Evolutionary conservation across 345 rosid genomes (phyloP), one percentile per base, ranked within the genome.

Genomic region (Salix exigua): DNA sequence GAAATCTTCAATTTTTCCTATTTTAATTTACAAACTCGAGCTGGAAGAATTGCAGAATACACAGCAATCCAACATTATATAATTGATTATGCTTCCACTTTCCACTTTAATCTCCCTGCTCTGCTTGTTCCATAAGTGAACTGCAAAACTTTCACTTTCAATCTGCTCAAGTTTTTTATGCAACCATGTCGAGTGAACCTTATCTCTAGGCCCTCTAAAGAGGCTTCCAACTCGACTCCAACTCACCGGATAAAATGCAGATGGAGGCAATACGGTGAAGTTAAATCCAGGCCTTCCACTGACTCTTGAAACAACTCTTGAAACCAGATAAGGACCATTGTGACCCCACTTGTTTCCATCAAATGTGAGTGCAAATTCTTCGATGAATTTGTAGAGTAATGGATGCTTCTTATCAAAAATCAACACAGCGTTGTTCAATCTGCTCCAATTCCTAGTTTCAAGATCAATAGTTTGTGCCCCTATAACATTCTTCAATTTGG

Each of bases 261-360:
- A 73, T 4, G 95, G 97, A 8, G 94, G 92, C 88, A 91, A 50
- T 44, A 96, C 91, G 0, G 88, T 83, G 86, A 93, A 89, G 81
- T 87, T 72, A 37, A 79, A 80, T 38, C 86, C 88, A 23, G 89
- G 76, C 63, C 82, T 78, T 1, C 71, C 82, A 2, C 19, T 72
- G 16, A 92, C 75, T 72, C 91, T 87, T 7, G 87, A 72, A 23
- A 92, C 86, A 7, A 96, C 99, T 74, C 99, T 85, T 0, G 98
- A 96, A 26, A 93, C 97, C 62, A 96, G 76, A 73, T 96, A 93
- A 2, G 96, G 99, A 71, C 99, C 99, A 67, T 96, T 96, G 68
- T 96, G 96, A 6, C 99, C 99, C 99, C 99, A 96, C 80, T 88
- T 96, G 84, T 85, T 91, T 19, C 98, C 98, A 81, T 96, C 84